Evolutionary conservation across 2,329 filamentous ascomycete species (phyloP).

Genomic region (Ceratocystis colombiana): DNA sequence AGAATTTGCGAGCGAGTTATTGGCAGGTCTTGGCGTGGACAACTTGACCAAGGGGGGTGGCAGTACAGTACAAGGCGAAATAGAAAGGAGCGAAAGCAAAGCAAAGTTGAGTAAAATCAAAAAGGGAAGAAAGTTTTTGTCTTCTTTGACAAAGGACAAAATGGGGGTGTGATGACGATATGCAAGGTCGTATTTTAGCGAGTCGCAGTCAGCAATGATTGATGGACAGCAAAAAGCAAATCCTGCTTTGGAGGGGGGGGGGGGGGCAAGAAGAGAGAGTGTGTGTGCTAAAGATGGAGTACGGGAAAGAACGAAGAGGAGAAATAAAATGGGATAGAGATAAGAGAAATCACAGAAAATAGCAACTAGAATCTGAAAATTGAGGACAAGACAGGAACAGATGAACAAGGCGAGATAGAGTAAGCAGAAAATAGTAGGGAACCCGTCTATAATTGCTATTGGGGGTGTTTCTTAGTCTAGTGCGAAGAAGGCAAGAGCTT

Average conservation of each 20-base stretch:
- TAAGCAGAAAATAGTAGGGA: background rate
- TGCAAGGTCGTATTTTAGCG: background rate
- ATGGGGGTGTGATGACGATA: constrained; percentile 18
- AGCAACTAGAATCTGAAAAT: background rate
- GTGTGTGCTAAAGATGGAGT: background rate
- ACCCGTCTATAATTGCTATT: background rate
- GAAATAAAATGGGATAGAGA: background rate
- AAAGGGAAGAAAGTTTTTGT: constrained; percentile 21
- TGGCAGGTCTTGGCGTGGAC: constrained; percentile 14
- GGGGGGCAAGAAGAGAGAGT: background rate
- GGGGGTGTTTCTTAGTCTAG: background rate
- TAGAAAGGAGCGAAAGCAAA: constrained; percentile 1
- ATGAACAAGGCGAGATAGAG: background rate
- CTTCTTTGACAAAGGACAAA: constrained; percentile 25
- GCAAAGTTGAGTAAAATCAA: background rate
- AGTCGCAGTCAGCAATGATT: background rate
- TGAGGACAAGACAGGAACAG: background rate
- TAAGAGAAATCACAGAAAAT: background rate
- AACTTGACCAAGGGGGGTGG: background rate
- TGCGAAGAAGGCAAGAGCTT: constrained; percentile 17
- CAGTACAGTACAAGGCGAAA: background rate
- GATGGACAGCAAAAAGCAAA: background rate
- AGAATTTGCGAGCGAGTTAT: background rate
- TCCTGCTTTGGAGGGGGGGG: background rate
- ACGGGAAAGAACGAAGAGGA: background rate